These are phyloP conservation scores for Aureobasidium vineae DNA, from an alignment of 2,329 filamentous ascomycete species.

Conservation along the genomic window DNA sequence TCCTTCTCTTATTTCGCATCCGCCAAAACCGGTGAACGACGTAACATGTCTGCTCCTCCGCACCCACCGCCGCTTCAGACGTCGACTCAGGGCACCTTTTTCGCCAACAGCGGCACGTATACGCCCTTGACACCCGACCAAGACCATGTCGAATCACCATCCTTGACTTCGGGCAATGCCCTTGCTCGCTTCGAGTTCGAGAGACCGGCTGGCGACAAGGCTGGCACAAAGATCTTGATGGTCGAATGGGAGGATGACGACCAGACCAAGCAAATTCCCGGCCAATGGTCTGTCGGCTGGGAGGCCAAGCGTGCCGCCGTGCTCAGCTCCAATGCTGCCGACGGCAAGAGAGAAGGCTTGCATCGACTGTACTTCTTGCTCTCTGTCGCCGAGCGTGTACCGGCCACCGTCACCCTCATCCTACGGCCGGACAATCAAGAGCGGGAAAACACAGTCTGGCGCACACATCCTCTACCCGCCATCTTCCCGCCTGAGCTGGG, in stretches of 20 bases:
- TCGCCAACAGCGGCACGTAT: conserved; percentile 19
- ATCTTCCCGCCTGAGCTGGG: conserved; percentile 79
- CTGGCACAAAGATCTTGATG: conserved; percentile 94
- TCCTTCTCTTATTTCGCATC: too few species aligned
- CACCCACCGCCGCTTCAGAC: conserved; percentile 15
- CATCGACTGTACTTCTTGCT: conserved; percentile 78
- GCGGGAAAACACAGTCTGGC: conserved; percentile 49
- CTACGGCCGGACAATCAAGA: conserved; percentile 46
- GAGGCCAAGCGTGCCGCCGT: conserved; percentile 65
- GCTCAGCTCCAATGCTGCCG: conserved; percentile 64
- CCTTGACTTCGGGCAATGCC: conserved; percentile 55
- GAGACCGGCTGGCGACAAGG: conserved; percentile 72
- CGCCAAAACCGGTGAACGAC: too few species aligned
- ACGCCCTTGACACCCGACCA: conserved; percentile 28
- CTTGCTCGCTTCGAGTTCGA: conserved; percentile 87
- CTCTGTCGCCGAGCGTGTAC: conserved; percentile 68
- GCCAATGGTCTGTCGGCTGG: conserved; percentile 78
- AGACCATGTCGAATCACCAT: conserved; percentile 48
- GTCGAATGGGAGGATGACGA: conserved; percentile 78
- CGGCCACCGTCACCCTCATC: conserved; percentile 66
- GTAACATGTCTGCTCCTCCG: background rate
- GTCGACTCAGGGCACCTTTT: conserved; percentile 1
- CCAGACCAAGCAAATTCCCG: conserved; percentile 47
- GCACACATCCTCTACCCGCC: conserved; percentile 77
- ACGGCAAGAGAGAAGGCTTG: conserved; percentile 39